phyloP scores from a whole-genome alignment of 2,329 filamentous ascomycete genomes.

The Phialemoniopsis sp. region DNA sequence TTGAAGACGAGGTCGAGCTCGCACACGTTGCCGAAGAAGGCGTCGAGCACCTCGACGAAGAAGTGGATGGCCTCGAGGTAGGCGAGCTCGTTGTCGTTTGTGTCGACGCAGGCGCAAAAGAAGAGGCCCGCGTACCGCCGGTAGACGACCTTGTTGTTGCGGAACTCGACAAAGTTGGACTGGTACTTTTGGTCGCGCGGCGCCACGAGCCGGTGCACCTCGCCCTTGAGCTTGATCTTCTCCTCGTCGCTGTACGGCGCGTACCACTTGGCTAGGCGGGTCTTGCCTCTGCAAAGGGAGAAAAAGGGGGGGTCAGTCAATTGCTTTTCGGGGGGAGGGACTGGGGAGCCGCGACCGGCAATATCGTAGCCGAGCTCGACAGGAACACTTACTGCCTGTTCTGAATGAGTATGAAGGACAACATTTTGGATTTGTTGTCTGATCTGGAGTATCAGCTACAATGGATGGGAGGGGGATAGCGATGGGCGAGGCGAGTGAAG shows the following conservation, averaged over 20 bases:
- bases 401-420: slow-evolving; percentile 87
- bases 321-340: background rate
- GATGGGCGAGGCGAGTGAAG: too few species aligned
- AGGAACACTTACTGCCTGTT: slow-evolving; percentile 68
- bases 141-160: slow-evolving; percentile 95
- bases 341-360: background rate
- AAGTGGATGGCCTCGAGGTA: slow-evolving; percentile 98
- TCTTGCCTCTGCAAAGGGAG: slow-evolving; percentile 73
- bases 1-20: slow-evolving; percentile 89
- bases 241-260: slow-evolving; percentile 97
- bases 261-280: slow-evolving; percentile 98
- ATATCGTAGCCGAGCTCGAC: background rate
- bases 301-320: slow-evolving; percentile 1
- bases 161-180: slow-evolving; percentile 97
- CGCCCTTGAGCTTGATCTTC: slow-evolving; percentile 98
- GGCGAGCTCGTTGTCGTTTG: slow-evolving; percentile 96
- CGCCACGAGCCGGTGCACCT: slow-evolving; percentile 95
- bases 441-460: too few species aligned
- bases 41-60: slow-evolving; percentile 97
- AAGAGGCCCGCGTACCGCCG: slow-evolving; percentile 95
- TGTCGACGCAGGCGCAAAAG: slow-evolving; percentile 99
- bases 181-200: slow-evolving; percentile 99
- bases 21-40: slow-evolving; percentile 98
- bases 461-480: too few species aligned
- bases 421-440: slow-evolving; percentile 33